phyloP scores from a whole-genome alignment of 139 green algal genomes.

The Chlorokybus atmophyticus region DNA sequence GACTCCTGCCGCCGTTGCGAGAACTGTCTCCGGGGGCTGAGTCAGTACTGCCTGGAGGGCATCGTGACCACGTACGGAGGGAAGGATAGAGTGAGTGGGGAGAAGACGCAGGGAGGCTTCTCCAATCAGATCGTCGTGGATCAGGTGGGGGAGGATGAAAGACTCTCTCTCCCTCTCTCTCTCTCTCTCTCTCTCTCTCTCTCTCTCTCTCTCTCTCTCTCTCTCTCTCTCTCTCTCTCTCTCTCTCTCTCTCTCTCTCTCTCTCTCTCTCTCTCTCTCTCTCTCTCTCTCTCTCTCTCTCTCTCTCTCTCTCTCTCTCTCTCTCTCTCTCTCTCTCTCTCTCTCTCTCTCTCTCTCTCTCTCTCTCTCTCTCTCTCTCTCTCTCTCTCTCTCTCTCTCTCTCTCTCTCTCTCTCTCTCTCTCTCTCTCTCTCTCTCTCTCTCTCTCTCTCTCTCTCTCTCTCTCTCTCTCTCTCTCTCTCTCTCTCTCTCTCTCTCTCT shows the following conservation, averaged over 20 bases:
- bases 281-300: slow-evolving; percentile 3
- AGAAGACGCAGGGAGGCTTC: background rate
- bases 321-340: slow-evolving; percentile 3
- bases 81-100: background rate
- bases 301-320: slow-evolving; percentile 3
- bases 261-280: slow-evolving; percentile 3
- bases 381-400: slow-evolving; percentile 3
- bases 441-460: too few species aligned
- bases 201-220: slow-evolving; percentile 1
- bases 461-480: too few species aligned
- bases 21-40: background rate
- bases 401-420: slow-evolving; percentile 3
- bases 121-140: background rate
- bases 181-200: slow-evolving; percentile 1
- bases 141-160: too few species aligned
- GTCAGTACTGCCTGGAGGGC: background rate
- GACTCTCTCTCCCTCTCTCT: slow-evolving; percentile 1
- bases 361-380: slow-evolving; percentile 3
- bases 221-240: slow-evolving; percentile 3
- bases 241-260: slow-evolving; percentile 3
- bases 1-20: background rate
- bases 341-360: slow-evolving; percentile 3
- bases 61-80: background rate
- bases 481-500: too few species aligned
- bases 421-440: slow-evolving; percentile 2